Evolutionary conservation across 192 early-diverging fungal species (phyloP).

Genomic region (Gamsiella multidivaricata): DNA sequence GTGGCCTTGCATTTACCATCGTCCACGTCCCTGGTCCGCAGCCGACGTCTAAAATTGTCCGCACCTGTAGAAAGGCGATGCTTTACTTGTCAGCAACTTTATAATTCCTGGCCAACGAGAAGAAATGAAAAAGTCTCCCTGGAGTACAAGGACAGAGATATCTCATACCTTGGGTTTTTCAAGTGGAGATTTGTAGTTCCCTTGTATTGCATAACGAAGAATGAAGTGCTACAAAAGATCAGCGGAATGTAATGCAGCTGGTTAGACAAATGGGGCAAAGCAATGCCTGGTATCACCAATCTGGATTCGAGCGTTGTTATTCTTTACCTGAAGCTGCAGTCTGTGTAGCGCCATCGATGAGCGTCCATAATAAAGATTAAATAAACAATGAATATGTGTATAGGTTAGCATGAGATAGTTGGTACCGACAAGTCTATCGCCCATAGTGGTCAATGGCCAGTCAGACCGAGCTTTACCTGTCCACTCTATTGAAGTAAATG

Average conservation of each 20-base stretch:
- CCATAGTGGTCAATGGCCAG: background rate
- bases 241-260: background rate
- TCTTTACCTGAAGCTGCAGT: constrained; percentile 25
- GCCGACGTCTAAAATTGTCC: constrained; percentile 43
- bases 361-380: too few relatives aligned
- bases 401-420: background rate
- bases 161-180: constrained; percentile 33
- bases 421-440: background rate
- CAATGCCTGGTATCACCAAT: too few relatives aligned
- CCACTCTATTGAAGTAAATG: constrained; percentile 4
- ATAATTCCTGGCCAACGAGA: background rate
- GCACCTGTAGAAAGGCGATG: too few relatives aligned
- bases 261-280: too few relatives aligned
- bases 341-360: constrained; percentile 1
- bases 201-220: constrained; percentile 38
- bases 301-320: background rate
- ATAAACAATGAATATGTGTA: too few relatives aligned
- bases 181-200: constrained; percentile 35
- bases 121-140: too few relatives aligned
- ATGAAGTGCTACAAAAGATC: constrained; percentile 21
- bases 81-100: background rate
- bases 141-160: too few relatives aligned
- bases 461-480: background rate
- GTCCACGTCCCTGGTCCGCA: constrained; percentile 56
- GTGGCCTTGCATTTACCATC: constrained; percentile 26